Evolutionary conservation across 2,329 filamentous ascomycete species (phyloP), one percentile per base, ranked within the genome.

Genomic region (Parastagonospora nodorum): DNA sequence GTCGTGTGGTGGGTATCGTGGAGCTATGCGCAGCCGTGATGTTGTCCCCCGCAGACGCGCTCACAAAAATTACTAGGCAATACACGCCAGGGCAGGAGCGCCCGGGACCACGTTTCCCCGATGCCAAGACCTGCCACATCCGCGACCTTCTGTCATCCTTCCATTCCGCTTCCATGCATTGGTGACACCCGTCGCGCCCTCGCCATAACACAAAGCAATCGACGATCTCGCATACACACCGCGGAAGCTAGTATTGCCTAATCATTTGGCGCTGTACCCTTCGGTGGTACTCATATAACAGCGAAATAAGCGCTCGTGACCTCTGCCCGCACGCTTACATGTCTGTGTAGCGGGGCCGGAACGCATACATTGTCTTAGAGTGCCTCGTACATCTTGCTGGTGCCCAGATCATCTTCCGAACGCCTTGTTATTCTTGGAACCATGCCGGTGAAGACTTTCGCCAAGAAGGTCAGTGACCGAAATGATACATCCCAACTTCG

Each of bases 361-460:
- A 27, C 42, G 15, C 32, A 43, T 32, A 15, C 42, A 24, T 27
- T 42, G 11, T 14, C 28, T 37, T 24, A 37, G n/a, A 38, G 9
- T 42, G 33, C 32, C 46, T n/a, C 12, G 24, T 39, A 28, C 36
- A 14, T 29, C n/a, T 11, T 47, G 8, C 30, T 27, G 35, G 5
- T 41, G 37, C 19, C 30, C 31, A 32, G 15, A 24, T 29, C 16
- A 35, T 41, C n/a, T 33, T 15, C n/a, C 11, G 27, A 44, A 36
- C 30, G 38, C 53, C 28, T 46, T 29, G 30, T 42, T 41, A 39
- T 28, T 19, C 52, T 47, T 38, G 12, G 28, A 28, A 61, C 44
- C 50, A 73, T 72, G 70, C 63, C 69, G 42, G 65, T 60, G 55
- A 73, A 69, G 62, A 71, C 65, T 30, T 64, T 63, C 39, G 58